These are phyloP conservation scores for Neurospora intermedia DNA, from an alignment of 495 filamentous ascomycete species.

Conservation along the genomic window DNA sequence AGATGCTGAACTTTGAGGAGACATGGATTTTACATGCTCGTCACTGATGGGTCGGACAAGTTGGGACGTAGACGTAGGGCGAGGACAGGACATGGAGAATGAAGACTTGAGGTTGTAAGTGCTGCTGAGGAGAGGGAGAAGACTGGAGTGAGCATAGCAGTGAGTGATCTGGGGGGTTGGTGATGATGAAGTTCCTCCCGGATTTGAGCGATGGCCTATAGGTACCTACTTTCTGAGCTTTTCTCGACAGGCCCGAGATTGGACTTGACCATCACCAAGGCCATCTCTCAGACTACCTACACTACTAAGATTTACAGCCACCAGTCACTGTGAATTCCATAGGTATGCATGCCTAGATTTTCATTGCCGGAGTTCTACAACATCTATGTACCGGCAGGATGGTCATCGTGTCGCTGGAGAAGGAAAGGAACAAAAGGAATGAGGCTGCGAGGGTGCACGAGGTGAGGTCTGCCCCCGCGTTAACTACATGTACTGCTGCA, in stretches of 20 bases:
- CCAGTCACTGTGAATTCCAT: not conserved
- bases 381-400: not conserved
- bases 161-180: not conserved
- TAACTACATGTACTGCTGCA: not conserved
- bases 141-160: not conserved
- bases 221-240: not conserved
- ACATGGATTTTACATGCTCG: not conserved
- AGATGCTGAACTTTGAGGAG: not conserved
- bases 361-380: too few relatives aligned
- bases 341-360: too few relatives aligned
- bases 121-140: not conserved
- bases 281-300: not conserved
- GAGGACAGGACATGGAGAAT: not conserved
- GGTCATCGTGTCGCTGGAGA: not conserved
- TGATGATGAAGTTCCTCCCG: not conserved
- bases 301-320: not conserved
- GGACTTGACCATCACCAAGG: not conserved
- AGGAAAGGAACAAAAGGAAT: not conserved
- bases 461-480: not conserved
- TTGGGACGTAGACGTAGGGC: not conserved
- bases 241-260: not conserved
- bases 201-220: not conserved
- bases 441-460: not conserved
- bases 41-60: not conserved
- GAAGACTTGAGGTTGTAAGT: not conserved